Base-by-base conservation (phyloP, 2,329 filamentous ascomycete genomes). In the Arthrinium phaeospermum region DNA sequence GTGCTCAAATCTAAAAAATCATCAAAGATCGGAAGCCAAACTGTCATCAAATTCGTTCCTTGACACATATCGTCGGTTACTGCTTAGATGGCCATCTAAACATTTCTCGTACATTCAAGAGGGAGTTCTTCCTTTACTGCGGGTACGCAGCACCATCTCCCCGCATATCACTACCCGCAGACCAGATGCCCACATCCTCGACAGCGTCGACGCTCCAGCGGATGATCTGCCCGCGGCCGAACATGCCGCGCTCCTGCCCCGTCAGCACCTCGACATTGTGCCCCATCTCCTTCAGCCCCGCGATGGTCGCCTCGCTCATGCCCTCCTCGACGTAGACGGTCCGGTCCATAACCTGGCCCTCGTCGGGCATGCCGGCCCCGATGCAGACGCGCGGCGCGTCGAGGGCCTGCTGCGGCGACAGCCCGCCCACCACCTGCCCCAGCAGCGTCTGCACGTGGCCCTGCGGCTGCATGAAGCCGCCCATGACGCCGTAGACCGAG, bases 391-490 rank as follows among this genome's bases (percentile, higher is more conserved):
- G 88, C 22, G 96, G 96, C 4, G 96, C 93, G 79, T 99, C 96
- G 0, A 98, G 88, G 3, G 96, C 95, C 73, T 94, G 91, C 82
- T 99, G 96, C 0, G 95, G 95, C 74, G 92, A 92, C 70, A 94
- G 86, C 1, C 91, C 91, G 77, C 95, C 97, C 0, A 95, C 90
- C 0, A 97, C 83, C 89, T 97, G 95, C 76, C 97, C 97, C 1
- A 98, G 86, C 13, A 99, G 84, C 0, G 98, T 95, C 82, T 98
- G 96, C 0, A 98, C 92, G 73, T 98, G 96, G 30, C 96, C 96
- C 82, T 98, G 96, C 0, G 96, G 96, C 84, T 99, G 96, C 93
- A 98, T 98, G 83, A 97, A 98, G 2, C 95, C 96, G 70, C 96
- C 96, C 96, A 98, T 98, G 73, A 98, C 96, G 70, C 96, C 96